Evolutionary conservation across 1,284 basidiomycete genomes (phyloP), one percentile per base, ranked within the genome.

Genomic region (Trichosporon ovoides): DNA sequence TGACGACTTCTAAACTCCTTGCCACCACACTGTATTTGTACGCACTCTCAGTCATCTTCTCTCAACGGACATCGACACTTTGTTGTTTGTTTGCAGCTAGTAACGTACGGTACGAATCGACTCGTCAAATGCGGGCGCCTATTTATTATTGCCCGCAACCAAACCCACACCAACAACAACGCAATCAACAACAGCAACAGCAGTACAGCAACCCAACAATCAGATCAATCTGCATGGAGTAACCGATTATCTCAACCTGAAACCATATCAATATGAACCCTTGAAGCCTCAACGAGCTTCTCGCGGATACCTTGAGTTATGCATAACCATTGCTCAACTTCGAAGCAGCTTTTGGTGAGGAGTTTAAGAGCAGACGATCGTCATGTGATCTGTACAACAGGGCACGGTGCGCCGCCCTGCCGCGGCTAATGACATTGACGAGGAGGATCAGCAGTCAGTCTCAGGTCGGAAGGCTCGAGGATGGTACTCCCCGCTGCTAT

Each of bases 1-100:
- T 36, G 70, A 73, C 55, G 74, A 76, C 66, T 76, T 74, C 52
- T 76, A 65, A 59, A 31, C 43, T 48, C 43, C 28, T 31, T 20
- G 14, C 18, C 28, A 22, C 28, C 28, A 22, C 22, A 28, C 28
- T 48, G 43, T 48, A 48, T 48, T 48, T 48, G 43, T 48, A 48
- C 43, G 24, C 43, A 28, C 43, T 48, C 43, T 48, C 43, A 48
- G 28, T 31, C 28, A 4, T 31, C 9, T 31, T 31, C 28, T 31
- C 28, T 31, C 28, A 28, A 22, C 28, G 22, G 43, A 48, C 28
- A 22, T 48, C 43, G 43, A 48, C 43, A 48, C 28, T 7, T n/a
- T 31, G 16, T 31, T 48, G 24, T 22, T 48, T 48, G 43, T 48
- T 48, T 48, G 43, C 28, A 48, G 43, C 28, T 48, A 48, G 43